Conservation (phyloP, 257 asterid species). For the Gentiana straminea region DNA sequence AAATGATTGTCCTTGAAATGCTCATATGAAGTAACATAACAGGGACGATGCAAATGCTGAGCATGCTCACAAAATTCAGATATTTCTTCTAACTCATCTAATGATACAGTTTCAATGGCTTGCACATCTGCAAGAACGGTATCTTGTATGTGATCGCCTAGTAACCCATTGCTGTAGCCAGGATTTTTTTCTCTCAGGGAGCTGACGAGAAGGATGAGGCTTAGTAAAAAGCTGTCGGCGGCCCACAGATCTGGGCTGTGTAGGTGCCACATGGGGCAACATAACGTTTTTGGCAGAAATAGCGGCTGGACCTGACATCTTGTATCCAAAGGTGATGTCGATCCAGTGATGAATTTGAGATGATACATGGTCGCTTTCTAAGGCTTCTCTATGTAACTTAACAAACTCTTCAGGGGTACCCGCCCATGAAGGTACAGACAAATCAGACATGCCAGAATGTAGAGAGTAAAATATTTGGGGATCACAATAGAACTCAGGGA, state of each 20-base stretch:
- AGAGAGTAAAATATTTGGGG: conserved; percentile 66
- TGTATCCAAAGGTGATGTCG: conserved; percentile 90
- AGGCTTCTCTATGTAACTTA: conserved; percentile 75
- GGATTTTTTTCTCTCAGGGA: conserved; percentile 14
- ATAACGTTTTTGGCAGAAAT: conserved; percentile 85
- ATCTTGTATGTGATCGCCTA: conserved; percentile 9
- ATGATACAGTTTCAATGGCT: conserved; percentile 23
- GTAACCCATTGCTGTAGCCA: conserved; percentile 17
- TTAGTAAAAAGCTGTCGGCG: conserved; percentile 82
- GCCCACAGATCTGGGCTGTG: conserved; percentile 53
- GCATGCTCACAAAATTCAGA: conserved; percentile 69
- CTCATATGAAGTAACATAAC: conserved; percentile 28
- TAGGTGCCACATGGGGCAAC: conserved; percentile 62
- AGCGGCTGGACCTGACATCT: conserved; percentile 91
- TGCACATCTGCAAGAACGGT: conserved; percentile 16
- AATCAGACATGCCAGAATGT: conserved; percentile 92
- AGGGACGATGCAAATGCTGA: conserved; percentile 54
- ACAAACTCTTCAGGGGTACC: conserved; percentile 74
- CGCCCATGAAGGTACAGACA: conserved; percentile 92
- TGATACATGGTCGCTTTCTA: conserved; percentile 70
- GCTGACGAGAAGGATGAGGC: conserved; percentile 82
- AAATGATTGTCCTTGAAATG: conserved; percentile 20
- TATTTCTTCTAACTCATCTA: conserved; percentile 60
- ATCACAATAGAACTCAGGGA: conserved; percentile 91
- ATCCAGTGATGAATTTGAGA: conserved; percentile 80